Conservation (phyloP, 345 rosid genomes). For the Populus nigra region DNA sequence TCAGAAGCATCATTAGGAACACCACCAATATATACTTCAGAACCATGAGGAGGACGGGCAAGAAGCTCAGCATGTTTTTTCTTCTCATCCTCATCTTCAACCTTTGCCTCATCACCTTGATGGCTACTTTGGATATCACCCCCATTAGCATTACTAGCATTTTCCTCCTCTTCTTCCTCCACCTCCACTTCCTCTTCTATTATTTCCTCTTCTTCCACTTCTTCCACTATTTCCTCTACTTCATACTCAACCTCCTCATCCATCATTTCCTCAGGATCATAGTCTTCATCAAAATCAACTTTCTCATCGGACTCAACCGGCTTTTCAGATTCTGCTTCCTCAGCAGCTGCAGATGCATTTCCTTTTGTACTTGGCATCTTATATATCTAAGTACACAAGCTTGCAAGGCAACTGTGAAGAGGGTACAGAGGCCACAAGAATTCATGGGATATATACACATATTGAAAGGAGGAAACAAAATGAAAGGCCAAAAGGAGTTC, state of each 20-base stretch:
- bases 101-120: constrained; percentile 30
- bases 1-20: constrained; percentile 73
- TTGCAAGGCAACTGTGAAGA: constrained; percentile 79
- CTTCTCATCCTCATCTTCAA: constrained; percentile 54
- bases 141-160: constrained; percentile 22
- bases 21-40: constrained; percentile 86
- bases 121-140: constrained; percentile 20
- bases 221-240: constrained; percentile 72
- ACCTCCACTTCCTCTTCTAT: constrained; percentile 45
- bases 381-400: constrained; percentile 66
- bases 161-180: constrained; percentile 20
- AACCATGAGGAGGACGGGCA: constrained; percentile 90
- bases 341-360: constrained; percentile 46
- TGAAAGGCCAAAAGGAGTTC: constrained; percentile 71
- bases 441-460: constrained; percentile 62
- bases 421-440: constrained; percentile 88
- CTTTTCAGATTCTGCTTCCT: constrained; percentile 47
- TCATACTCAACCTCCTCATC: constrained; percentile 86
- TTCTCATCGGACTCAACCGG: constrained; percentile 54
- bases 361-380: constrained; percentile 77
- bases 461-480: constrained; percentile 75
- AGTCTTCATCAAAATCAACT: constrained; percentile 68
- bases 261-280: constrained; percentile 59
- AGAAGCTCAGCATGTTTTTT: constrained; percentile 63
- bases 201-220: constrained; percentile 56